Conservation (phyloP, 139 green algal genomes). For the Chlorella vulgaris region DNA sequence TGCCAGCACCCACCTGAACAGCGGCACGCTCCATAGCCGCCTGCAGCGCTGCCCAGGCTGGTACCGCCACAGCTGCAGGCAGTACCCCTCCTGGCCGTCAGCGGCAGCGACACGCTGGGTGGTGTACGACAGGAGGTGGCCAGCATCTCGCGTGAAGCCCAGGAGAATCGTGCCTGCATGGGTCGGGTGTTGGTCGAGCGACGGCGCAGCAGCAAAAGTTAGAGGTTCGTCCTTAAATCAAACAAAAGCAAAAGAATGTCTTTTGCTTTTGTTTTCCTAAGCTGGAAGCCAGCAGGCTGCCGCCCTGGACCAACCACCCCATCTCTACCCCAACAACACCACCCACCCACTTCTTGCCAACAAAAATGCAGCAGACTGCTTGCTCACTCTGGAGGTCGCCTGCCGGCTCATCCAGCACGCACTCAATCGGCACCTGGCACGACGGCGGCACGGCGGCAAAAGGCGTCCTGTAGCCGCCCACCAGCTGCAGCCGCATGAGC, state of each 20-base stretch:
- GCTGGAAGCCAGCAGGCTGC: too few relatives aligned
- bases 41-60: slow-evolving; percentile 3
- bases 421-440: neutral
- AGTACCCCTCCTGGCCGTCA: slow-evolving; percentile 17
- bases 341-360: too few relatives aligned
- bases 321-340: too few relatives aligned
- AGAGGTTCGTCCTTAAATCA: too few relatives aligned
- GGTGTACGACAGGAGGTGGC: slow-evolving; percentile 33
- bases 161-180: slow-evolving; percentile 26
- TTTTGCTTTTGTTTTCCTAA: too few relatives aligned
- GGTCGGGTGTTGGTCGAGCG: too few relatives aligned
- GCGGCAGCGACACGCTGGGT: slow-evolving; percentile 16
- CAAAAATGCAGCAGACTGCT: neutral
- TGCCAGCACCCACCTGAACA: slow-evolving; percentile 24
- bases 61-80: slow-evolving; percentile 29
- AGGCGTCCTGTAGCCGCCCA: neutral
- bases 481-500: slow-evolving; percentile 1
- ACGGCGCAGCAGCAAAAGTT: neutral
- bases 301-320: too few relatives aligned
- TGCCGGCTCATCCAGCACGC: neutral
- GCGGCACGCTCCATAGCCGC: slow-evolving; percentile 26
- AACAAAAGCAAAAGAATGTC: too few relatives aligned
- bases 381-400: slow-evolving; percentile 29
- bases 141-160: slow-evolving; percentile 23
- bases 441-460: slow-evolving; percentile 15